phyloP scores from a whole-genome alignment of 2,329 filamentous ascomycete genomes.

The Rutstroemia sp. region DNA sequence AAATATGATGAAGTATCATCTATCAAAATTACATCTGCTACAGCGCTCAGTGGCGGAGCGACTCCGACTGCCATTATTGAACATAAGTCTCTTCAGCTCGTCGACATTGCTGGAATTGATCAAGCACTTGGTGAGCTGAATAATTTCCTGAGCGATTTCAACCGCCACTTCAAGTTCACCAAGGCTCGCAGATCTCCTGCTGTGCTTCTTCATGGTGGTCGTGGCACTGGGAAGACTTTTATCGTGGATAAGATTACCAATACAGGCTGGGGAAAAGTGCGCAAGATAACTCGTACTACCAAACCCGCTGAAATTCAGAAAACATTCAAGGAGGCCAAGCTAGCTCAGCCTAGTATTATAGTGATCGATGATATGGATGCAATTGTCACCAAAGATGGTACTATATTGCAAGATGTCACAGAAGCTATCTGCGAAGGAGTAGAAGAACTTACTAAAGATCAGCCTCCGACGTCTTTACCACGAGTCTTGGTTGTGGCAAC shows the following conservation, averaged over 20 bases:
- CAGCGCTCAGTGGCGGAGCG: constrained; percentile 6
- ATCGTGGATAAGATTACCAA: constrained; percentile 61
- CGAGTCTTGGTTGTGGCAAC: constrained; percentile 68
- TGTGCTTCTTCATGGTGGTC: constrained; percentile 61
- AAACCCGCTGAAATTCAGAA: constrained; percentile 56
- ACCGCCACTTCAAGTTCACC: constrained; percentile 28
- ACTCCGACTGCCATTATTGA: constrained; percentile 1
- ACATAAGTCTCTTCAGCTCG: constrained; percentile 34
- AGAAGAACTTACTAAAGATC: constrained; percentile 40
- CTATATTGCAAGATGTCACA: constrained; percentile 42
- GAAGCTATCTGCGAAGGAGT: constrained; percentile 47
- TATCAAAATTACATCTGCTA: constrained; percentile 18
- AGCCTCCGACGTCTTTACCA: constrained; percentile 29
- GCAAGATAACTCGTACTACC: constrained; percentile 49
- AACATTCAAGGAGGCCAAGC: constrained; percentile 60
- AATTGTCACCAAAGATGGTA: constrained; percentile 54
- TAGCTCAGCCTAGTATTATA: constrained; percentile 67
- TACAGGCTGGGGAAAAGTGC: constrained; percentile 63
- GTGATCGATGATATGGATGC: constrained; percentile 72
- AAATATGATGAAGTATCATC: constrained; percentile 21
- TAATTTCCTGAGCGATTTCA: constrained; percentile 52
- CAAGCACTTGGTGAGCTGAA: constrained; percentile 61
- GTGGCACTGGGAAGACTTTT: constrained; percentile 77
- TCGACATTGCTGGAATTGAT: constrained; percentile 60
- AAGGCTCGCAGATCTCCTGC: constrained; percentile 31